These are phyloP conservation scores for Myriosclerotinia scirpicola DNA, from an alignment of 2,329 filamentous ascomycete species.

Conservation along the genomic window DNA sequence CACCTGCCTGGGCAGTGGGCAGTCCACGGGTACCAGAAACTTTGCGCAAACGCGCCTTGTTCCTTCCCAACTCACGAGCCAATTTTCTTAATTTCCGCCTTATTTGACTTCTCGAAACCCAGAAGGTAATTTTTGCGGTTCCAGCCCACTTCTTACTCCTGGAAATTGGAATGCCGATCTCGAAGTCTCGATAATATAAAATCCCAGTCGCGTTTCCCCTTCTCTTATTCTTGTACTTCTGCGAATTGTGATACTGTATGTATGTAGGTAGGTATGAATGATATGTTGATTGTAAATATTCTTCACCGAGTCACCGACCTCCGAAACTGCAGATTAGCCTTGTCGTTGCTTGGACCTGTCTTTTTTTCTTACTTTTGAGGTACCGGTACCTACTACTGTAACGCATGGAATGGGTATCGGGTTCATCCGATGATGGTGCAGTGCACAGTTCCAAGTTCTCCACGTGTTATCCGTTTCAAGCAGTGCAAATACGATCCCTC, in stretches of 20 bases:
- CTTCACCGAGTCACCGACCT: too few species aligned
- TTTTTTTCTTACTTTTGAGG: too few species aligned
- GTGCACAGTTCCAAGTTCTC: background rate
- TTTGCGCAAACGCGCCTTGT: conserved; percentile 9
- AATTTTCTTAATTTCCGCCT: conserved; percentile 22
- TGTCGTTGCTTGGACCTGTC: background rate
- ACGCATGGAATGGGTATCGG: background rate
- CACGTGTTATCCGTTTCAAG: conserved; percentile 7
- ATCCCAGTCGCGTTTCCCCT: conserved; percentile 2
- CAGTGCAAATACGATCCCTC: background rate
- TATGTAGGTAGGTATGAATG: too few species aligned
- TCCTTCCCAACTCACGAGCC: conserved; percentile 18
- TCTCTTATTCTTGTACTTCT: background rate
- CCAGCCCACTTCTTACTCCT: conserved; percentile 21
- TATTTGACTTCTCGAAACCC: conserved; percentile 8
- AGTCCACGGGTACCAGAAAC: background rate
- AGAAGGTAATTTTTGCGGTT: conserved; percentile 16
- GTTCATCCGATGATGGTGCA: conserved; percentile 10
- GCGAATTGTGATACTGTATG: background rate
- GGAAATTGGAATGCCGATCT: conserved; percentile 21
- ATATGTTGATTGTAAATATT: background rate
- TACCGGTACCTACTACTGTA: too few species aligned
- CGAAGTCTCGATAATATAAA: conserved; percentile 8
- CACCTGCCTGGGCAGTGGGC: background rate
- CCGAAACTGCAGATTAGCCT: background rate